A percentile compares a stretch with the other conserved stretches of the same genome.
Evolutionary conservation across 768 basidiomycete species (phyloP).

Genomic region (Leucocoprinus birnbaumii): DNA sequence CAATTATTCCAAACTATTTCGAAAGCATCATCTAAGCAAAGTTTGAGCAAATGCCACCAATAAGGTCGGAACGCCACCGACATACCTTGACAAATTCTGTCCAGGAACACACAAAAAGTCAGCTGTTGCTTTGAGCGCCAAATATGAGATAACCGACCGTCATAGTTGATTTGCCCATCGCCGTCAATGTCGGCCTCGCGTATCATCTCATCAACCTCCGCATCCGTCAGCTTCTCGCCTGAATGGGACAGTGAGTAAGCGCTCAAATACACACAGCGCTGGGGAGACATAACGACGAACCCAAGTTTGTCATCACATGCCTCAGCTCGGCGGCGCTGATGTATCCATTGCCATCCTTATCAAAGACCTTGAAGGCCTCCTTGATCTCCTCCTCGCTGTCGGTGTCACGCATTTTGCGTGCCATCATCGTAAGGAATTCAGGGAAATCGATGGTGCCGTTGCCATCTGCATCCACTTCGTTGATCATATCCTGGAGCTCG

Average conservation of each 20-base stretch:
- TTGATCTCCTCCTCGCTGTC: constrained; percentile 34
- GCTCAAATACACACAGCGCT: not conserved
- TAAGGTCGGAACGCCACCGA: not conserved
- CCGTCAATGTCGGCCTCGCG: constrained; percentile 94
- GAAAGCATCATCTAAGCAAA: constrained; percentile 14
- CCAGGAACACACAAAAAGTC: not conserved
- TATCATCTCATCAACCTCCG: constrained; percentile 95
- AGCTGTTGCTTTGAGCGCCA: not conserved
- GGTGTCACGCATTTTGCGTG: constrained; percentile 26
- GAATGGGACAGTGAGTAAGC: not conserved
- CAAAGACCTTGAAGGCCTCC: constrained; percentile 65
- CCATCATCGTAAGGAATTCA: constrained; percentile 45
- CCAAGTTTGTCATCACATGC: constrained; percentile 92
- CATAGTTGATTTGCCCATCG: constrained; percentile 91
- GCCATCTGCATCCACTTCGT: constrained; percentile 38
- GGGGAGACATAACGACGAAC: constrained; percentile 36
- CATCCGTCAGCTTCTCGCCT: constrained; percentile 87
- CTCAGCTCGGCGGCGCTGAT: constrained; percentile 89
- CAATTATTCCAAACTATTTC: constrained; percentile 13
- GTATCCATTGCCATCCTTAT: constrained; percentile 92
- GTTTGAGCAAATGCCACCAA: not conserved
- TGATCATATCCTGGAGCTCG: constrained; percentile 43
- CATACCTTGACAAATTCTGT: constrained; percentile 15
- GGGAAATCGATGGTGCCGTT: constrained; percentile 44
- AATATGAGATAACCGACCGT: constrained; percentile 42